Conservation (phyloP, 192 early-diverging fungal genomes). For the Coemansia sp. region DNA sequence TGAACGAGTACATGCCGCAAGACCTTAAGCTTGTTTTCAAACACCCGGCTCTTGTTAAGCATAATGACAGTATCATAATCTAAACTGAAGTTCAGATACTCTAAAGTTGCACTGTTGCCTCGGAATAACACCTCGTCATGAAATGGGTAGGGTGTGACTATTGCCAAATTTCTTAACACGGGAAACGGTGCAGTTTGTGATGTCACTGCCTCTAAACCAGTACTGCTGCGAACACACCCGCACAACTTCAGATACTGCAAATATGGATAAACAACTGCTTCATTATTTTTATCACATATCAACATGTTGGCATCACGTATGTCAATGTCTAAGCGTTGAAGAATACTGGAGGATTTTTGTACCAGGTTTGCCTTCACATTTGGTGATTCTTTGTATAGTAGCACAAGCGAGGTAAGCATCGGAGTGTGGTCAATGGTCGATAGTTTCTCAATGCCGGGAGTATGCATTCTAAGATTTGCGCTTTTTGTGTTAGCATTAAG, state of each 20-base stretch:
- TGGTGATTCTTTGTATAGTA: neutral
- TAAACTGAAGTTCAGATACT: neutral
- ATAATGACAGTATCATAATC: neutral
- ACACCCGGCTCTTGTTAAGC: neutral
- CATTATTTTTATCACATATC: neutral
- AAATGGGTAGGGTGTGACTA: neutral
- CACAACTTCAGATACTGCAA: neutral
- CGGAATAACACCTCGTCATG: slow-evolving; percentile 4
- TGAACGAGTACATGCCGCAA: neutral
- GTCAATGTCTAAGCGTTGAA: neutral
- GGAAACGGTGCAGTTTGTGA: no score
- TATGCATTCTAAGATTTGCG: neutral
- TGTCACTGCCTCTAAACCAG: no score
- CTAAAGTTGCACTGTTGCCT: neutral
- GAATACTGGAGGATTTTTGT: neutral
- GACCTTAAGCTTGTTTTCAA: neutral
- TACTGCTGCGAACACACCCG: no score
- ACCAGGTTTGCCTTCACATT: neutral
- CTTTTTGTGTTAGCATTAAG: neutral
- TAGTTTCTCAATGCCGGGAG: neutral
- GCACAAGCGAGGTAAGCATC: neutral
- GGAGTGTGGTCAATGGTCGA: neutral
- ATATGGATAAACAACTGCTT: neutral
- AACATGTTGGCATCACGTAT: neutral
- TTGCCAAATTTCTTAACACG: neutral